These are phyloP conservation scores for Powellomyces hirtus DNA, from an alignment of 192 early-diverging fungal genomes.

Conservation along the genomic window DNA sequence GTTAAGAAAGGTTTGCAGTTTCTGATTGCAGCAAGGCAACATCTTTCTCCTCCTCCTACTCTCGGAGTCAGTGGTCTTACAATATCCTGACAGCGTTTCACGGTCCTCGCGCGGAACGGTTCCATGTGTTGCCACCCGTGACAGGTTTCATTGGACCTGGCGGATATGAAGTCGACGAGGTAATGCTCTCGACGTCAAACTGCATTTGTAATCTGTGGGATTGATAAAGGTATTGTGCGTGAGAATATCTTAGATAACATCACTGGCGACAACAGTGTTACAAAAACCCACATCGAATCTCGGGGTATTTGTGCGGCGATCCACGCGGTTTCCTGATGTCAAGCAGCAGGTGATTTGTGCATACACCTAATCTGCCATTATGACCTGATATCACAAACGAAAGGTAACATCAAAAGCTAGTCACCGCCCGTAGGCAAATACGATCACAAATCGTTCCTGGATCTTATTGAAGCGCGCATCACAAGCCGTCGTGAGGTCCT, in stretches of 20 bases:
- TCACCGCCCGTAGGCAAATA: conserved; percentile 33
- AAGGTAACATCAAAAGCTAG: background rate
- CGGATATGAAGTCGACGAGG: conserved; percentile 40
- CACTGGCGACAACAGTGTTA: conserved; percentile 16
- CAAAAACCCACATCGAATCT: conserved; percentile 33
- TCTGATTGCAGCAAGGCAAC: too few relatives aligned
- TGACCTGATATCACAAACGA: background rate
- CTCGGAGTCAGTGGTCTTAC: too few relatives aligned
- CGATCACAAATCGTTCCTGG: conserved; percentile 37
- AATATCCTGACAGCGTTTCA: conserved; percentile 39
- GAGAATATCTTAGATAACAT: conserved; percentile 20
- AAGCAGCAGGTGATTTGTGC: conserved; percentile 23
- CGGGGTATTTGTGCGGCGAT: conserved; percentile 29
- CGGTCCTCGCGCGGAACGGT: conserved; percentile 35
- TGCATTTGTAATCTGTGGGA: background rate
- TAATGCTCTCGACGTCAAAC: background rate
- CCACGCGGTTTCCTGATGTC: conserved; percentile 35
- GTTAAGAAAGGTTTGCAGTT: too few relatives aligned
- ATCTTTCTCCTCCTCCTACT: too few relatives aligned
- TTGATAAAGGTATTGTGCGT: background rate
- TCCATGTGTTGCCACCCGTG: conserved; percentile 31
- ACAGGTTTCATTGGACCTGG: conserved; percentile 38
- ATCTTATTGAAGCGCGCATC: conserved; percentile 15
- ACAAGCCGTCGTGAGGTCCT: conserved; percentile 7
- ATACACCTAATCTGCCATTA: background rate